A percentile compares a stretch with the other conserved stretches of the same genome.
Evolutionary conservation across 805 yeast species (phyloP).

Genomic region (Teunomyces kruisii): DNA sequence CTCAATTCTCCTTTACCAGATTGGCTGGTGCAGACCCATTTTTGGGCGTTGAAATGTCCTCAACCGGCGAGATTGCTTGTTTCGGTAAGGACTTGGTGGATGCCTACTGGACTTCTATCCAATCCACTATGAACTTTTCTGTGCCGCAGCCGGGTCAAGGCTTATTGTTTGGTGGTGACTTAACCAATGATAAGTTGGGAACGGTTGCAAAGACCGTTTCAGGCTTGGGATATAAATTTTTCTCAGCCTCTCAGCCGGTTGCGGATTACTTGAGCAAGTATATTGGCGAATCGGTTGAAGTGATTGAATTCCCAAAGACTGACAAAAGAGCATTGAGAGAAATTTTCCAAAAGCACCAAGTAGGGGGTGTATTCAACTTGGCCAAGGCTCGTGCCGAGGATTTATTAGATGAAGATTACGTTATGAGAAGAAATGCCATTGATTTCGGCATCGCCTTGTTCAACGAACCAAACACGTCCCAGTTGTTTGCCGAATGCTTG

Average conservation of each 20-base stretch:
- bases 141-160: conserved; percentile 91
- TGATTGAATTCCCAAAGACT: conserved; percentile 87
- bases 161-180: conserved; percentile 91
- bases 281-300: conserved; percentile 50
- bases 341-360: conserved; percentile 82
- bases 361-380: conserved; percentile 86
- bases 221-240: conserved; percentile 77
- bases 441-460: conserved; percentile 95
- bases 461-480: conserved; percentile 93
- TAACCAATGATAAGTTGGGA: conserved; percentile 67
- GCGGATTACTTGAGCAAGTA: conserved; percentile 62
- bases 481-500: conserved; percentile 82
- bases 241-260: conserved; percentile 72
- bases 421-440: conserved; percentile 98
- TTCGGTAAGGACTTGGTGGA: conserved; percentile 83
- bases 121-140: conserved; percentile 95
- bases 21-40: conserved; percentile 99
- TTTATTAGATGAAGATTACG: conserved; percentile 84
- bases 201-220: conserved; percentile 68
- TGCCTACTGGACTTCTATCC: conserved; percentile 97
- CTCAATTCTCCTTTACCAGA: conserved; percentile 97
- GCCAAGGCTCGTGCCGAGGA: conserved; percentile 88
- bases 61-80: conserved; percentile 98
- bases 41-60: conserved; percentile 98
- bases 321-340: conserved; percentile 94